Conservation (phyloP, 305 asterid genomes). For the Solanum chacoense region DNA sequence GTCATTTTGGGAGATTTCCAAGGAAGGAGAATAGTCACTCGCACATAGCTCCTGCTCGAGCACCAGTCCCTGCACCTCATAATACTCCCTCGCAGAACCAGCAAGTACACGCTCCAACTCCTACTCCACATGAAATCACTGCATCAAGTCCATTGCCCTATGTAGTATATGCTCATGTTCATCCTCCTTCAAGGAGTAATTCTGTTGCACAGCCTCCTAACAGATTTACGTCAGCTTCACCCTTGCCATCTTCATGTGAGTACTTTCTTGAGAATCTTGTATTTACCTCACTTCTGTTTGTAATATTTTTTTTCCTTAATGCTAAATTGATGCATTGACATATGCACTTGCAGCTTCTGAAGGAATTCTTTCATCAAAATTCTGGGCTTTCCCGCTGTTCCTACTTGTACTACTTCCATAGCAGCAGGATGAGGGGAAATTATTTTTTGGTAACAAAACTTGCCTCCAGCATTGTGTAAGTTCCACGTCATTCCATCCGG, state of each 20-base stretch:
- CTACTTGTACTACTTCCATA: conserved; percentile 34
- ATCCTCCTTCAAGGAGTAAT: conserved; percentile 42
- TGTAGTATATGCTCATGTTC: conserved; percentile 36
- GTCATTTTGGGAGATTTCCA: conserved; percentile 45
- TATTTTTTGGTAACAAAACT: not conserved
- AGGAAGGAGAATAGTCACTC: conserved; percentile 29
- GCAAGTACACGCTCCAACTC: conserved; percentile 11
- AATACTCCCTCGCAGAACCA: conserved; percentile 34
- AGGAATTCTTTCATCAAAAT: conserved; percentile 23
- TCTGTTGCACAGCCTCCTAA: conserved; percentile 36
- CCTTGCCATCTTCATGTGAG: conserved; percentile 59
- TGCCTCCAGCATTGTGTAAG: not conserved
- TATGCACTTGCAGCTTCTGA: conserved; percentile 53
- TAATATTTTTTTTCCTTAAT: not conserved
- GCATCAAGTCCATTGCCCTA: conserved; percentile 43
- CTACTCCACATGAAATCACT: conserved; percentile 24
- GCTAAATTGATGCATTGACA: not conserved
- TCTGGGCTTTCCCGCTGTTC: conserved; percentile 34
- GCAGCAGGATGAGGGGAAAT: conserved; percentile 22
- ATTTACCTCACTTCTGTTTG: not conserved
- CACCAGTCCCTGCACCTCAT: conserved; percentile 48
- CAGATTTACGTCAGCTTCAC: conserved; percentile 30
- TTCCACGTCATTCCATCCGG: conserved; percentile 5
- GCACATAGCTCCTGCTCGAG: conserved; percentile 28
- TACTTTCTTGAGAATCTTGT: not conserved